Percentiles rank a stretch among this genome's conserved stretches.
Conservation (phyloP, 345 rosid species). For the Laguncularia racemosa region DNA sequence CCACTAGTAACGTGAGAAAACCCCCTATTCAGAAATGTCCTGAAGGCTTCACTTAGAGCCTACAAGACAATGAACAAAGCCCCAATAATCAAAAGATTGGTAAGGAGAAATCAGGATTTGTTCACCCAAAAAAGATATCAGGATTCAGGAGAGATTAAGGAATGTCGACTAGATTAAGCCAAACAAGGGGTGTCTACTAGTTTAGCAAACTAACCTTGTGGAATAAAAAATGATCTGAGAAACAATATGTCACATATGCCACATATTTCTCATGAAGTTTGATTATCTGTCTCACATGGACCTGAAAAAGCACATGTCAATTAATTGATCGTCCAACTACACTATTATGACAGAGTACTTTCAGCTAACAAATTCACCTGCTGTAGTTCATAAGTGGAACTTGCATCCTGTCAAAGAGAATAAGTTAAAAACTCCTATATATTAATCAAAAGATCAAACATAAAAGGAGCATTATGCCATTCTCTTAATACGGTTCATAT, state of each 20-base stretch:
- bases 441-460: too few species aligned
- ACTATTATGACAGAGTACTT: slow-evolving; percentile 7
- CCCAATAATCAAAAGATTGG: neutral
- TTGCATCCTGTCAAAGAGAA: slow-evolving; percentile 1
- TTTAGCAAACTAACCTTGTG: slow-evolving; percentile 20
- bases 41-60: slow-evolving; percentile 35
- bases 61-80: neutral
- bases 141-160: too few species aligned
- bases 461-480: too few species aligned
- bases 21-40: slow-evolving; percentile 27
- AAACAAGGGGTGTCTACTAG: too few species aligned
- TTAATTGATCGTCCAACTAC: neutral
- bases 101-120: too few species aligned
- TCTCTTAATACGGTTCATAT: too few species aligned
- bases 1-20: slow-evolving; percentile 27
- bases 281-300: slow-evolving; percentile 25
- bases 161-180: too few species aligned
- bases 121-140: too few species aligned
- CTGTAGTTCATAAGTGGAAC: neutral
- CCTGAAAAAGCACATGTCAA: slow-evolving; percentile 11
- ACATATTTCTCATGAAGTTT: slow-evolving; percentile 35
- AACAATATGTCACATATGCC: slow-evolving; percentile 27
- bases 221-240: slow-evolving; percentile 25
- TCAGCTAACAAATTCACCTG: slow-evolving; percentile 11
- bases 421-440: neutral